Percentiles rank a stretch among this genome's conserved stretches.
phyloP scores from a whole-genome alignment of 495 filamentous ascomycete genomes.

The Aspergillus cristatus region DNA sequence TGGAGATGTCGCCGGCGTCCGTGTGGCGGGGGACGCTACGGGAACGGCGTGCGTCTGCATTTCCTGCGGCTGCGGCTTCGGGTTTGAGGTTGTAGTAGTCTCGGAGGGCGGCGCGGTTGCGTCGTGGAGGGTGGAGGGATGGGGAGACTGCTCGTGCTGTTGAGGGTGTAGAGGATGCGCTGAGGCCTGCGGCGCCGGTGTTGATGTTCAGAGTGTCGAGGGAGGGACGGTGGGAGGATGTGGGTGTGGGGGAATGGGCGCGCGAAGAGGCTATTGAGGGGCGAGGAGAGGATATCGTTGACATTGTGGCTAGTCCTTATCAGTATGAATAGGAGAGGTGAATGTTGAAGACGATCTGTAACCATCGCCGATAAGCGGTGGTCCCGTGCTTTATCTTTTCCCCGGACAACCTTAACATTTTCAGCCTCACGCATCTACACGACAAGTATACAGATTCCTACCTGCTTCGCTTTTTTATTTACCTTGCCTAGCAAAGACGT shows the following conservation, averaged over 20 bases:
- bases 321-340: conserved; percentile 1
- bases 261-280: conserved; percentile 61
- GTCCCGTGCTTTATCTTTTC: conserved; percentile 24
- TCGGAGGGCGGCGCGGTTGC: conserved; percentile 75
- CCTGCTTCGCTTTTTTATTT: no score
- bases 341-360: conserved; percentile 5
- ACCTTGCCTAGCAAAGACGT: no score
- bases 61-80: conserved; percentile 22
- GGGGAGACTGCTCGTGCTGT: conserved; percentile 40
- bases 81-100: conserved; percentile 88
- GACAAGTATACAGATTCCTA: no score
- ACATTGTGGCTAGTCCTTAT: conserved; percentile 44
- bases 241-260: conserved; percentile 47
- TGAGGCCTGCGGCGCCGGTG: conserved; percentile 29
- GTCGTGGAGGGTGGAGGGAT: conserved; percentile 38
- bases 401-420: no score
- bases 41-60: conserved; percentile 17
- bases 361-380: conserved; percentile 22
- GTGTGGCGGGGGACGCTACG: conserved; percentile 32
- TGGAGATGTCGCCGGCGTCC: conserved; percentile 28
- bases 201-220: conserved; percentile 50
- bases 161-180: conserved; percentile 40
- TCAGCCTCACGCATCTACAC: no score
- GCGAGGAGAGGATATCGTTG: conserved; percentile 65
- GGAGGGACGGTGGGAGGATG: conserved; percentile 66